Evolutionary conservation across 768 basidiomycete species (phyloP), one percentile per base, ranked within the genome.

Genomic region (Leucocoprinus leucothites): DNA sequence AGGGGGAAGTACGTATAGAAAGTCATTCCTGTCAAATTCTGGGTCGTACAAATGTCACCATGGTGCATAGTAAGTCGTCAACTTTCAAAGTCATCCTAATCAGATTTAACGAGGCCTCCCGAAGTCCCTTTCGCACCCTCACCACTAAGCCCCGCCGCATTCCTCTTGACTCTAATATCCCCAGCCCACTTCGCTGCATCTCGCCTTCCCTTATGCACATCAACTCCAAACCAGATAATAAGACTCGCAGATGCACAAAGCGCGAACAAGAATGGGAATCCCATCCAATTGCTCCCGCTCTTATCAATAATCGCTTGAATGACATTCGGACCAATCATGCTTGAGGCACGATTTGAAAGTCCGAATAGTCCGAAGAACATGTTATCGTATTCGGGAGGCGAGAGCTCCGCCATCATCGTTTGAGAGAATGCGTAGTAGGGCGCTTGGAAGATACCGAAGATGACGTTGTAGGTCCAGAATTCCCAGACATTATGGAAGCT

Each of bases 351-450:
- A 67, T 91, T 91, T 2, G 87, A 91, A 22, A 94, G 79, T 7
- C 89, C 89, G 61, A 89, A 94, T 21, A 95, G 78, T 2, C 91
- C 89, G 67, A 94, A 94, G 71, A 93, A 94, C 78, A 79, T 91
- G 64, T 91, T 90, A 61, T 94, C 91, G 63, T 89, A 94, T 0
- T 91, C 92, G 1, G 89, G 87, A 11, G 91, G 91, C 5, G 87
- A 84, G 9, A 95, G 80, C 67, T 94, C 92, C 0, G 89, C 87
- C 89, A 91, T 91, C 86, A 90, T 88, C 0, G 88, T 91, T 65
- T 89, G 86, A 2, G 89, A 84, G 65, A 87, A 91, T 1, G 92
- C 89, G 64, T 90, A 94, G 70, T 91, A 94, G 0, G 91, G 91
- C 1, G 87, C 87, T 71, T 92, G 87, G 76, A 91, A 91, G 8